Evolutionary conservation across 2,329 filamentous ascomycete genomes (phyloP), one percentile per base, ranked within the genome.

Genomic region (Capronia americana): DNA sequence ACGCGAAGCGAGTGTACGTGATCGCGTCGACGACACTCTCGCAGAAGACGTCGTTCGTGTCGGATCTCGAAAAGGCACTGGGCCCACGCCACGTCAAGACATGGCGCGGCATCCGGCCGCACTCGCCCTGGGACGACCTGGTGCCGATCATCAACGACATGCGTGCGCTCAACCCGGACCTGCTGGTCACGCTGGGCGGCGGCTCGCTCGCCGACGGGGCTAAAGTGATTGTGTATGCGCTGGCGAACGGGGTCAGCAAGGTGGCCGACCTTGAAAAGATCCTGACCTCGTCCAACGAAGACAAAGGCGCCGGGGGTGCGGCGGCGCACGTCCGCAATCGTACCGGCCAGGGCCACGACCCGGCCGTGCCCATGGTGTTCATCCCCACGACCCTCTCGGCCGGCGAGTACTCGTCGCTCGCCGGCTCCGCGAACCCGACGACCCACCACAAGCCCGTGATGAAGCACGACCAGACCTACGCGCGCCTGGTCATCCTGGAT

Each of bases 311-410:
- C 5, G 38, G 38, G 17, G 38, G 38, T 2, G 38, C 38, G 38
- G 38, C 38, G 17, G 38, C 38, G 38, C 38, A 44, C 38, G 38
- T 44, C 38, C 38, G 38, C 38, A 44, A 44, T 6, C 38, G 38
- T 17, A 44, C 14, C 38, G 38, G 38, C 38, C 38, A 44, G 38
- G 38, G 38, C 38, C 38, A 61, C 38, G 38, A 44, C 38, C 56
- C 56, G 26, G 46, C 50, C 6, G 32, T 56, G 20, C 50, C 32
- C n/a, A 24, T 44, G 5, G 78, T 82, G 60, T 76, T 75, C 32
- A 77, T 82, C 38, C 79, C 79, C 6, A 81, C 80, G 7, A 77
- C 76, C 1, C 72, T 82, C 5, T 80, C 78, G 0, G 79, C 78
- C 1, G 79, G 76, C 11, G 79, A 82, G 67, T 83, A 79, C 67